Percentiles rank a stretch among this genome's conserved stretches.
Conservation (phyloP, 2,329 filamentous ascomycete genomes). For the Teratosphaeria viscida region DNA sequence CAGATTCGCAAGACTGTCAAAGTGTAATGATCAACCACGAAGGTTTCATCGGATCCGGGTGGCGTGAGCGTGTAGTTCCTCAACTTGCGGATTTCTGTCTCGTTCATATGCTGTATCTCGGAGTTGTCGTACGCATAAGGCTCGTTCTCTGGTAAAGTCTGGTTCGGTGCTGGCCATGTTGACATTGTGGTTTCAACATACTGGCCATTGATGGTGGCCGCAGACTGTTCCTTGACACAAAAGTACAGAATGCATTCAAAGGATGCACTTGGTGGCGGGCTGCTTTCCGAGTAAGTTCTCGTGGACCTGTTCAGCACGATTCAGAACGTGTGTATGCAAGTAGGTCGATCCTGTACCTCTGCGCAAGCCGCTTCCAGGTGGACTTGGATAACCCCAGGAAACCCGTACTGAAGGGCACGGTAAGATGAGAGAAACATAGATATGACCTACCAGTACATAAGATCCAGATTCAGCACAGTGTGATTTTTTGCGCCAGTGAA, state of each 20-base stretch:
- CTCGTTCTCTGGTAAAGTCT: background rate
- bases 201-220: background rate
- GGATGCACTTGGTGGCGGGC: background rate
- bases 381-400: too few species aligned
- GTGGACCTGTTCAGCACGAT: background rate
- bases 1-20: background rate
- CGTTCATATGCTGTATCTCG: background rate
- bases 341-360: too few species aligned
- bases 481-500: background rate
- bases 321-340: background rate
- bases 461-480: background rate
- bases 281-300: background rate
- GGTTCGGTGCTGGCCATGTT: background rate
- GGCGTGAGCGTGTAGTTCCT: background rate
- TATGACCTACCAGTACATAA: background rate
- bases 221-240: background rate
- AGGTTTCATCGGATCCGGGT: background rate
- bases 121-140: background rate
- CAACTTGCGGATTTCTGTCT: background rate
- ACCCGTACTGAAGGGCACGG: too few species aligned
- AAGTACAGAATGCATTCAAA: background rate
- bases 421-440: too few species aligned
- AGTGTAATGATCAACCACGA: background rate
- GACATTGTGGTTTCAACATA: background rate
- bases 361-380: background rate